phyloP scores from a whole-genome alignment of 2,329 filamentous ascomycete species.

The Nemania sp. region DNA sequence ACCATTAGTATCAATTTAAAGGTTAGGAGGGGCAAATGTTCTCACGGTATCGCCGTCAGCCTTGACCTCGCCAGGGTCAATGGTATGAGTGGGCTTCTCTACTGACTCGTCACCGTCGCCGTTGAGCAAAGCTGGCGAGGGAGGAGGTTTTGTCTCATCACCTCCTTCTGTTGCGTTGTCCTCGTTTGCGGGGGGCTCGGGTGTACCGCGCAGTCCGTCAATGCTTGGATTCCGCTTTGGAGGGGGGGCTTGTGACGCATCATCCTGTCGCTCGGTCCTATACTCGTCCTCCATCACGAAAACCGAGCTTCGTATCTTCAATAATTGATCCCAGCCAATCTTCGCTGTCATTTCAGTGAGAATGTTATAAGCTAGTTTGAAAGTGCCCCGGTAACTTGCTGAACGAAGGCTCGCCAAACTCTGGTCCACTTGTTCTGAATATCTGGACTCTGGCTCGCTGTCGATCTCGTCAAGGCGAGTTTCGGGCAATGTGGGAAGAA shows the following conservation, averaged over 20 bases:
- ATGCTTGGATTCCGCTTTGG: conserved; percentile 75
- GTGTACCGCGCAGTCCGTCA: conserved; percentile 73
- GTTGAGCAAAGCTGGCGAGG: conserved; percentile 43
- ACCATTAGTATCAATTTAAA: conserved; percentile 26
- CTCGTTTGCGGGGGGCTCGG: conserved; percentile 59
- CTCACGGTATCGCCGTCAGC: conserved; percentile 54
- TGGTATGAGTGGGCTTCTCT: conserved; percentile 79
- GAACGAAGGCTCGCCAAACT: conserved; percentile 85
- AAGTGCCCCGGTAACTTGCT: conserved; percentile 90
- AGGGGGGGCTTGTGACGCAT: conserved; percentile 48
- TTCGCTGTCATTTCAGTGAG: conserved; percentile 94
- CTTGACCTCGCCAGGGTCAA: conserved; percentile 77
- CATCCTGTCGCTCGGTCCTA: conserved; percentile 78
- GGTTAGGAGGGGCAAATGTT: neutral
- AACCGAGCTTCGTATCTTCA: conserved; percentile 93
- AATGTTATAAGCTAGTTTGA: conserved; percentile 90
- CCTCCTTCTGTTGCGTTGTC: conserved; percentile 42
- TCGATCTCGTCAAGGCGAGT: conserved; percentile 95
- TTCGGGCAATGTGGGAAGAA: conserved; percentile 84
- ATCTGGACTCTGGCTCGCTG: conserved; percentile 80
- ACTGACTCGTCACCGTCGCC: conserved; percentile 50
- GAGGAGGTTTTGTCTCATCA: conserved; percentile 38
- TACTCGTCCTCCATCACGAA: conserved; percentile 99
- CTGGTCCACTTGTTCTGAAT: conserved; percentile 83
- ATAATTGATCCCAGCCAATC: conserved; percentile 95